Evolutionary conservation across 164 flowering plant genomes (phyloP), one percentile per base, ranked within the genome.

Genomic region (Macadamia integrifolia): DNA sequence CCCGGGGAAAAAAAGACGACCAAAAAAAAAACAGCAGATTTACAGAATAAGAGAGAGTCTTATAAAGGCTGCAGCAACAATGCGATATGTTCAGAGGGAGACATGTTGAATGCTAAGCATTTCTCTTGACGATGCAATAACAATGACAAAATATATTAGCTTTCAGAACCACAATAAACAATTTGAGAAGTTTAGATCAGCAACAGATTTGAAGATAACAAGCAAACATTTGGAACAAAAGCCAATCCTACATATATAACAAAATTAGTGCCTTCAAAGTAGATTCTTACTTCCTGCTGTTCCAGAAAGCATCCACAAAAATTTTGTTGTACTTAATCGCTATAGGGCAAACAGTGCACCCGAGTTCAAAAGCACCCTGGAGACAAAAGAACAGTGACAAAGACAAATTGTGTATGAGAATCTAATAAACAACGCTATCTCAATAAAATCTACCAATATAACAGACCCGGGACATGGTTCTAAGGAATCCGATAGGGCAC

Each of bases 251-350:
- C 14, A 13, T 29, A 30, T 32, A 9, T 46, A 53, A 9, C 60
- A 11, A 29, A 69, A 28, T 18, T 58, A 13, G 32, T 62, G n/a
- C 31, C 57, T n/a, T 23, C 56, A 23, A 52, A 64, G 62, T 48
- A 48, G 71, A 62, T 50, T 18, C 79, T 85, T 87, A 93, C 98
- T 93, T 88, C 69, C 80, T 80, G 75, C 99, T 95, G 73, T 95
- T 95, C 98, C 98, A 95, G 66, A 95, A 95, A 61, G 99, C 99
- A 80, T 95, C 99, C 68, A 92, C 99, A 66, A 95, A 92, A 64
- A 95, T 91, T 74, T 92, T 95, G 72, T 95, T 92, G 87, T 95
- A 95, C 83, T 95, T 95, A 79, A 95, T 89, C 74, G 99, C 99
- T 58, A 95, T 53, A 14, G 99, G 99, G 71, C 99, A 95, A 64